Conservation (phyloP, 805 yeast genomes). For the Cyberlindnera nakhonratchasimensis region DNA sequence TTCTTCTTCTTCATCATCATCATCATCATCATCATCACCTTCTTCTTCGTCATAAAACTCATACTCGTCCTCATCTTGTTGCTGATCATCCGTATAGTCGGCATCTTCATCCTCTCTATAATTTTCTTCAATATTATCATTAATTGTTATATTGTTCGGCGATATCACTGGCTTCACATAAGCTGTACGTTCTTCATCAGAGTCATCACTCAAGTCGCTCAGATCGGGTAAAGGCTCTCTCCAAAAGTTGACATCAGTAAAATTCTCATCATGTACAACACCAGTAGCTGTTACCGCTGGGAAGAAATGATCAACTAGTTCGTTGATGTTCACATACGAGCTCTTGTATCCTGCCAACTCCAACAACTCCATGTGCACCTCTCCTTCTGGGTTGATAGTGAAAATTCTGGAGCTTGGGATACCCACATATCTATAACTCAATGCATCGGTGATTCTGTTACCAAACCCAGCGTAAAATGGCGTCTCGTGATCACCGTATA, state of each 20-base stretch:
- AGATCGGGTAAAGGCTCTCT: conserved; percentile 70
- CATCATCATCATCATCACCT: conserved; percentile 19
- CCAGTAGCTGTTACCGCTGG: conserved; percentile 58
- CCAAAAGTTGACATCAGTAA: conserved; percentile 90
- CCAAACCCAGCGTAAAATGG: conserved; percentile 99
- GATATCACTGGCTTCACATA: conserved; percentile 13
- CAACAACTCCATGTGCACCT: conserved; percentile 93
- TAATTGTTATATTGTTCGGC: conserved; percentile 5
- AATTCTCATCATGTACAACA: conserved; percentile 41
- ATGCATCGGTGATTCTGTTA: conserved; percentile 92
- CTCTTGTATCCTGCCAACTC: conserved; percentile 92
- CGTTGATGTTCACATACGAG: conserved; percentile 85
- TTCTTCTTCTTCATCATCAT: conserved; percentile 17
- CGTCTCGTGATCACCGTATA: conserved; percentile 58
- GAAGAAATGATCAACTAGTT: conserved; percentile 94
- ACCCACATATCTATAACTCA: conserved; percentile 89
- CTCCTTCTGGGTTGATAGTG: conserved; percentile 94
- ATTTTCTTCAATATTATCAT: conserved; percentile 22
- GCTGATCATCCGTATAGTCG: conserved; percentile 18
- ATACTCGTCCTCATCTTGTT: conserved; percentile 18
- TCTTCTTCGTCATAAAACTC: conserved; percentile 13
- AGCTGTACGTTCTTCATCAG: conserved; percentile 22
- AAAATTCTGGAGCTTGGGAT: conserved; percentile 92
- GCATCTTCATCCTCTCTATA: conserved; percentile 20
- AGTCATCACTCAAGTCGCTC: conserved; percentile 53